phyloP scores from a whole-genome alignment of 163 green algal species.

The Chloromonas sp. region DNA sequence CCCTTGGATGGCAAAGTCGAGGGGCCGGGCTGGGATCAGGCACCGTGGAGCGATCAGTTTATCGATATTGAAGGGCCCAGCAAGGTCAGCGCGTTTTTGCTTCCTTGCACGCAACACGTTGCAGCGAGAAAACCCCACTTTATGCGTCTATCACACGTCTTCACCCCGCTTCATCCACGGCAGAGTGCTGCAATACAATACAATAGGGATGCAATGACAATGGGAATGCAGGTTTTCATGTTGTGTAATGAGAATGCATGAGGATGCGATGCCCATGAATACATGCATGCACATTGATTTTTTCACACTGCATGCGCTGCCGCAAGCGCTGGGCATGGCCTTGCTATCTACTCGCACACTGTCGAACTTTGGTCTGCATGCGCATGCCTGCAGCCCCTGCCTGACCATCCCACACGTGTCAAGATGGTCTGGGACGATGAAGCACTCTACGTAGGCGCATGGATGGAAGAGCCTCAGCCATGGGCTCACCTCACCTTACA shows the following conservation, averaged over 20 bases:
- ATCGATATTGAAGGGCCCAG: slow-evolving; percentile 8
- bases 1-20: neutral
- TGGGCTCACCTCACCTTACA: slow-evolving; percentile 22
- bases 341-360: neutral
- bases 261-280: neutral
- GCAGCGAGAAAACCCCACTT: too few relatives aligned
- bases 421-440: slow-evolving; percentile 33
- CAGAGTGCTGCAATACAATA: neutral
- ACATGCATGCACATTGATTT: neutral
- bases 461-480: slow-evolving; percentile 20
- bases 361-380: neutral
- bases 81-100: neutral
- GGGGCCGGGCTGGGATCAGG: slow-evolving; percentile 3
- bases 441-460: slow-evolving; percentile 22
- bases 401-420: slow-evolving; percentile 9
- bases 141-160: neutral
- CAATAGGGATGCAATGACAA: neutral
- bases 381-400: neutral
- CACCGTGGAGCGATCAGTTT: slow-evolving; percentile 9
- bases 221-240: neutral
- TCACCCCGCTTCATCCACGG: neutral
- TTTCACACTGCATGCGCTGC: too few relatives aligned
- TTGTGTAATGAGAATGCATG: neutral
- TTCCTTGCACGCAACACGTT: too few relatives aligned
- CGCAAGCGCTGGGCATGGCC: too few relatives aligned